Evolutionary conservation across 2,329 filamentous ascomycete genomes (phyloP), one percentile per base, ranked within the genome.

Genomic region (Colletotrichum theobromicola): DNA sequence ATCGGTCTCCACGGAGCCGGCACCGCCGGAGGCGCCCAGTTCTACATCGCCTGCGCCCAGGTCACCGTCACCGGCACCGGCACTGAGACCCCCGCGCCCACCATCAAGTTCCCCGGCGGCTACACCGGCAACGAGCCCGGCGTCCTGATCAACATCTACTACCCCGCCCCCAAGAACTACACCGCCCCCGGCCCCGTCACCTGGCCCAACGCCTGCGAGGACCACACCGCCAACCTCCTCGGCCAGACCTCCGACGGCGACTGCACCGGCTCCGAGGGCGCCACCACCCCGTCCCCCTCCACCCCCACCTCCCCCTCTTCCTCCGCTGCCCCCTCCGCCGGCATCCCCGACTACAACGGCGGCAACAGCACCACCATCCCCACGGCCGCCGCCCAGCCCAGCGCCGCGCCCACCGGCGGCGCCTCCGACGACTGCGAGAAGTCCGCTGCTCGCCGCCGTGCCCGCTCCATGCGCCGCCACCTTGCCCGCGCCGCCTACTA

Each of bases 41-140:
- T 82, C 81, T 84, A 84, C 78, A 81, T 83, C 16, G 78, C 80
- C 21, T 84, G 83, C 58, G 83, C 81, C 3, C 83, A 84, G 75
- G 69, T 84, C 26, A 78, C 76, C 7, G 83, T 84, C 7, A 77
- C 80, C 12, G 82, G 83, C 30, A 77, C 74, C n/a, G 82, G 82
- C 30, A 78, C 76, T 18, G 83, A 82, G 26, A 77, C 76, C 21
- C 82, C 82, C 21, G 75, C 75, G 16, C 79, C 78, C 55, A 74
- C 77, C 6, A 81, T 83, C 68, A 77, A 78, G 72, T 79, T 84
- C 78, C 82, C 82, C 21, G 82, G 82, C 35, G 81, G 78, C 57
- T 84, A 82, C 75, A 77, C 77, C n/a, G 81, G 79, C 60, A 75
- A 77, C 7, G 82, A 84, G 76, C 78, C 80, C 67, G 82, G 83